These are phyloP conservation scores for Metschnikowia matae DNA, from an alignment of 805 yeast genomes.

Conservation along the genomic window DNA sequence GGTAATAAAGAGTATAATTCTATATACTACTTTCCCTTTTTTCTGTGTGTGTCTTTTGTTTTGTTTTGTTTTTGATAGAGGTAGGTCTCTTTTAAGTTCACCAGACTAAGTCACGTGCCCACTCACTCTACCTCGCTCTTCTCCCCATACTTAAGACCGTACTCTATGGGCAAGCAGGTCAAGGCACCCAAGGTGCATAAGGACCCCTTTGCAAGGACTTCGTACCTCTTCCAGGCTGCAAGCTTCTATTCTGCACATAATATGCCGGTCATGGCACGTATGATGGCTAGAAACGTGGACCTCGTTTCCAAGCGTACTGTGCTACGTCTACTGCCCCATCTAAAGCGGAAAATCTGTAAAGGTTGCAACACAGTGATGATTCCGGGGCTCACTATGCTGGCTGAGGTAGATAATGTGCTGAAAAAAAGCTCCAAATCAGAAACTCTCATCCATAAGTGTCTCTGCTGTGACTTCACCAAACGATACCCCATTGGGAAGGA, in stretches of 20 bases:
- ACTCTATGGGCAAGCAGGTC: constrained; percentile 12
- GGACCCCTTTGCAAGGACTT: constrained; percentile 58
- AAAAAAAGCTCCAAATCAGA: constrained; percentile 32
- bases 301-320: constrained; percentile 67
- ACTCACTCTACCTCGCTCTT: background rate
- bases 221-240: constrained; percentile 58
- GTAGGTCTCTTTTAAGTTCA: too few species aligned
- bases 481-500: constrained; percentile 62
- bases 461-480: constrained; percentile 47
- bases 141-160: background rate
- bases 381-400: constrained; percentile 43
- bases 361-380: constrained; percentile 50
- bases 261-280: constrained; percentile 47
- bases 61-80: too few species aligned
- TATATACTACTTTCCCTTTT: too few species aligned
- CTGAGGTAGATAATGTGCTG: constrained; percentile 42
- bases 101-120: background rate
- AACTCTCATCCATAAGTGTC: constrained; percentile 46
- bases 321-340: constrained; percentile 53
- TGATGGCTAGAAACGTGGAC: constrained; percentile 52
- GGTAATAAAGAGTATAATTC: too few species aligned
- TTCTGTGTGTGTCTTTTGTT: too few species aligned
- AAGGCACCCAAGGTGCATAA: constrained; percentile 29
- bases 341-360: constrained; percentile 71
- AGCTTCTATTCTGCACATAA: constrained; percentile 29